A percentile compares a stretch with the other conserved stretches of the same genome.
These are phyloP conservation scores for Pilatotrama ljubarskyi DNA, from an alignment of 768 basidiomycete species.

Conservation along the genomic window DNA sequence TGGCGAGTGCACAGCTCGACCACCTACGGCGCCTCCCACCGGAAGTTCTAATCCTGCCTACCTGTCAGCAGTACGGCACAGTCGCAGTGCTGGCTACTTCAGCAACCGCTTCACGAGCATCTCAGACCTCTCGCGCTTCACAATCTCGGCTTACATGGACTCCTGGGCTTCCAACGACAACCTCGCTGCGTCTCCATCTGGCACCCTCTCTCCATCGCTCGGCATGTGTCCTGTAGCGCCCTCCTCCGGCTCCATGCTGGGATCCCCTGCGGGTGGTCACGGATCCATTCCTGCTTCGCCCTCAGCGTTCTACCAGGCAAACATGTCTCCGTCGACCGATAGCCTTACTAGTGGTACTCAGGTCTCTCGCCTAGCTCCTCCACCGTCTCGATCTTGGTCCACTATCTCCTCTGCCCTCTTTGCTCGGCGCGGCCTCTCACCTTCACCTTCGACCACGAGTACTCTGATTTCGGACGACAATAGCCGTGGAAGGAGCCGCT, in stretches of 20 bases:
- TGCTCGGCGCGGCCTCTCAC: slow-evolving; percentile 1
- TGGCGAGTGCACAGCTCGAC: slow-evolving; percentile 4
- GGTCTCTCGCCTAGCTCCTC: neutral
- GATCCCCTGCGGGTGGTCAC: neutral
- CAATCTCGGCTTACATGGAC: slow-evolving; percentile 19
- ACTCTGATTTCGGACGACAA: slow-evolving; percentile 2
- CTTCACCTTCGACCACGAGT: slow-evolving; percentile 12
- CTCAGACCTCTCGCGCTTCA: slow-evolving; percentile 17
- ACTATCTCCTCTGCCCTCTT: slow-evolving; percentile 6
- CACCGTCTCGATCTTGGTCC: slow-evolving; percentile 4
- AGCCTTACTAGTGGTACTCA: neutral
- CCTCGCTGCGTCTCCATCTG: neutral
- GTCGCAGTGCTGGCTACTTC: slow-evolving; percentile 15
- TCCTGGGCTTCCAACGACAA: slow-evolving; percentile 5
- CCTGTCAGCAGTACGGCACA: neutral
- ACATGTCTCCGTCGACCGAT: neutral
- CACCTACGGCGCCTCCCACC: neutral
- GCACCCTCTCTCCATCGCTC: neutral
- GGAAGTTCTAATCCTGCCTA: neutral
- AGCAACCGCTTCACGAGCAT: slow-evolving; percentile 18
- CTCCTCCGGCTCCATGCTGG: slow-evolving; percentile 3
- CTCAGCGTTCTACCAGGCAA: neutral
- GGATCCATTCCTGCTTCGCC: neutral
- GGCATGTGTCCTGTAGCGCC: neutral
- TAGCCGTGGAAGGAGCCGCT: neutral